Evolutionary conservation across 2,329 filamentous ascomycete genomes (phyloP), one percentile per base, ranked within the genome.

Genomic region (Paecilomyces sp.): DNA sequence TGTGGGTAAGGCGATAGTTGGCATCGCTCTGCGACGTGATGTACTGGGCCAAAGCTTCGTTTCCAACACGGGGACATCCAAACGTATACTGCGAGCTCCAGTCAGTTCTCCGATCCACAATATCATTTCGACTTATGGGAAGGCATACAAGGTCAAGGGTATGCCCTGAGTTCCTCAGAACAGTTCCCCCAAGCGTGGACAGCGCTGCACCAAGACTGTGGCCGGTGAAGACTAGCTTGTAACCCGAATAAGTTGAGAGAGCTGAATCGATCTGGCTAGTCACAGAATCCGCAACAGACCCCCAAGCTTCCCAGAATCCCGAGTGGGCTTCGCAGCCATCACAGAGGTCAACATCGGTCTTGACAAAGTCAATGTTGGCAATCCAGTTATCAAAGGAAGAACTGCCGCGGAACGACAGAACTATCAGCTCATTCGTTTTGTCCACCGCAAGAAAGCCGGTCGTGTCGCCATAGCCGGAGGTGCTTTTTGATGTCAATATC

Each of bases 151-250:
- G 64, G 36, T 78, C 74, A 57, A 77, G 68, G 0, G 62, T 65
- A 9, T 70, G 68, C 2, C 78, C 76, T 1, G 66, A 62, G 11
- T 69, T 71, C 3, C 80, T 69, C 18, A 82, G 62, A 2, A 74
- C 73, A 1, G 73, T 75, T 0, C 79, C 76, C 0, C 74, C 79
- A 7, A 83, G 63, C 2, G 69, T 72, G 1, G 80, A 80, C 22
- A 83, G 65, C 0, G 80, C 80, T 33, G 75, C 80, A 8, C 80
- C 80, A 3, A 81, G 71, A 51, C 74, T 78, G 64, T 83, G 80
- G 0, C 80, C 80, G 0, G 77, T 79, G 1, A 76, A 63, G 1
- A 80, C 70, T 57, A 82, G 61, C 25, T 68, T 67, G 65, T 75
- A 80, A 33, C 57, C 61, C 0, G 79, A 76, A 65, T 77, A 69